Evolutionary conservation across 495 filamentous ascomycete genomes (phyloP), one percentile per base, ranked within the genome.

Genomic region (Aspergillus funiculosus): DNA sequence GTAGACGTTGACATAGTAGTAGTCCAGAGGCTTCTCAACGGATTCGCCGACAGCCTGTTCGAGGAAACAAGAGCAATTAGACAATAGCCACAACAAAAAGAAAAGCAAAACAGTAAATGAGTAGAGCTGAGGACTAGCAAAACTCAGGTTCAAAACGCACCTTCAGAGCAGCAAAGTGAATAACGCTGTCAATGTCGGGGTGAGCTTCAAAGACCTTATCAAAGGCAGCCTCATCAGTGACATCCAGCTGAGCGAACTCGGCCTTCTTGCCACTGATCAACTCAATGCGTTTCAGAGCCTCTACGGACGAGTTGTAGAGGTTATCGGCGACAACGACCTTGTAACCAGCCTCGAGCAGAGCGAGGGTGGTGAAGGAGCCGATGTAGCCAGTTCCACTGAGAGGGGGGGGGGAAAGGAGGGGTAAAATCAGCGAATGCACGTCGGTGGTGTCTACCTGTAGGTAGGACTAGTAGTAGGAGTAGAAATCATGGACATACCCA

Each of bases 121-220:
- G n/a, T n/a, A n/a, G n/a, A n/a, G n/a, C n/a, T n/a, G n/a, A n/a
- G n/a, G n/a, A n/a, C n/a, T n/a, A n/a, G n/a, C n/a, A n/a, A 15
- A 20, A 28, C 14, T 24, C 4, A 8, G 37, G 31, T 7, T n/a
- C 17, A 11, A 41, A 36, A 59, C 77, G 48, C 67, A 87, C 89
- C 86, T 98, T 98, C 52, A 98, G 77, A 13, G 92, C 92, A 36
- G 92, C 94, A 63, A 98, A 98, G 72, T 98, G 92, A 49, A 98
- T 96, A 37, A 96, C 92, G 63, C 86, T 94, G 76, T 95, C 88
- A 61, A 98, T 95, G 55, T 88, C 82, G 21, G 89, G 87, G 69
- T 97, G 86, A 38, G 82, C 86, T 50, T 78, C 73, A 63, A 98
- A 96, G 50, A 96, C 85, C 60, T 83, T 80, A 71, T 95, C 87